phyloP scores from a whole-genome alignment of 805 yeast genomes.

The Saccharomycodes ludwigii region DNA sequence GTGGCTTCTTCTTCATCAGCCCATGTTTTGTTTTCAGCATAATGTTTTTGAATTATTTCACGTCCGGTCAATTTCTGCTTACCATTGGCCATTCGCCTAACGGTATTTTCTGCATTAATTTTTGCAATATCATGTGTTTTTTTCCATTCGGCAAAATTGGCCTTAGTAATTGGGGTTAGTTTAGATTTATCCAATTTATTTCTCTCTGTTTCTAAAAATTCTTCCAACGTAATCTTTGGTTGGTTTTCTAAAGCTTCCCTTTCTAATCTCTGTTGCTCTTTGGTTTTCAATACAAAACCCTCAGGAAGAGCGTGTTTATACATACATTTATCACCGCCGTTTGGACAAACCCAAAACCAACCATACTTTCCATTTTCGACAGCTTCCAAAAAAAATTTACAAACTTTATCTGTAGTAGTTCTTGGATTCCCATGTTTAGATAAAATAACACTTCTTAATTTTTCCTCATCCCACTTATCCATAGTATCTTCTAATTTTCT shows the following conservation, averaged over 20 bases:
- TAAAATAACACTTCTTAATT: constrained; percentile 69
- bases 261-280: constrained; percentile 87
- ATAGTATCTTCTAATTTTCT: constrained; percentile 71
- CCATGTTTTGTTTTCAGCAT: constrained; percentile 40
- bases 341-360: constrained; percentile 98
- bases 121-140: constrained; percentile 48
- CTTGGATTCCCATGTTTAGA: constrained; percentile 92
- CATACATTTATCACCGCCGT: constrained; percentile 85
- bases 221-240: constrained; percentile 89
- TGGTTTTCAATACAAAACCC: constrained; percentile 92
- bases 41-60: constrained; percentile 53
- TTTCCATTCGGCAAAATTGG: constrained; percentile 78
- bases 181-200: constrained; percentile 58
- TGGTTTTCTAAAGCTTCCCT: constrained; percentile 70
- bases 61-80: constrained; percentile 51
- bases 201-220: constrained; percentile 89
- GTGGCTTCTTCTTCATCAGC: constrained; percentile 39
- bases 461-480: constrained; percentile 97
- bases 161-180: constrained; percentile 79
- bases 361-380: constrained; percentile 97
- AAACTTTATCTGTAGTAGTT: constrained; percentile 89
- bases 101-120: constrained; percentile 27
- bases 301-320: constrained; percentile 93
- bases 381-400: constrained; percentile 90
- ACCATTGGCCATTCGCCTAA: constrained; percentile 20